Base-by-base conservation (phyloP, 768 basidiomycete genomes). In the Lentinus tigrinus region DNA sequence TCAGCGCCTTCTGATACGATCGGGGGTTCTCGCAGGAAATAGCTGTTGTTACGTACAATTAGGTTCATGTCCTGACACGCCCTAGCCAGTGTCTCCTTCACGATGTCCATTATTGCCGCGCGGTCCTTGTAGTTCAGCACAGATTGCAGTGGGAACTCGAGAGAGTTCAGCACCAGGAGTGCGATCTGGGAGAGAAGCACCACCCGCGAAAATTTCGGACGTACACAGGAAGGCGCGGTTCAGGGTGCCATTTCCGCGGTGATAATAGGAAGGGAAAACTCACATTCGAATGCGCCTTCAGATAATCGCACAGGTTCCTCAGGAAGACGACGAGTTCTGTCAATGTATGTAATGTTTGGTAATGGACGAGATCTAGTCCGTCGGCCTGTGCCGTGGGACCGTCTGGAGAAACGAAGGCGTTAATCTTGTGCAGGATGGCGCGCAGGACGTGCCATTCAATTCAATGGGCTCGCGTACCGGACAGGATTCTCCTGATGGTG, bases 121-220 rank as follows among this genome's bases (percentile, higher is more conserved):
- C 73, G 80, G 47, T 72, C 75, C 11, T 74, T 66, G 10, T 63
- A 63, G 11, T 70, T 66, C 28, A 86, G 63, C 39, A 74, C 68
- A 13, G 74, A 70, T 67, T 90, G 87, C 58, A 91, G 86, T 2
- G 84, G 83, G 64, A 84, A 87, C 23, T 84, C 85, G 27, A 91
- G 75, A 3, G 85, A 88, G 66, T 82, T 85, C 44, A 91, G 70
- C 26, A 89, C 81, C 11, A 92, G 76, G 16, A 91, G 74, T 1
- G 80, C 76, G 36, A 77, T 77, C 88, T 88, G 58, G 37, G 52
- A 36, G 52, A 52, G 43, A 54, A 38, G 47, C 31, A 26, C 21
- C 57, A 67, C 64, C 63, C 40, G 17, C 42, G 38, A 8, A 27
- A 38, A 49, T 38, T 46, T 31, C 36, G 28, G 42, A 24, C 52